Conservation (phyloP, 225 moss, liverwort and hornwort genomes). For the Straminergon stramineum region DNA sequence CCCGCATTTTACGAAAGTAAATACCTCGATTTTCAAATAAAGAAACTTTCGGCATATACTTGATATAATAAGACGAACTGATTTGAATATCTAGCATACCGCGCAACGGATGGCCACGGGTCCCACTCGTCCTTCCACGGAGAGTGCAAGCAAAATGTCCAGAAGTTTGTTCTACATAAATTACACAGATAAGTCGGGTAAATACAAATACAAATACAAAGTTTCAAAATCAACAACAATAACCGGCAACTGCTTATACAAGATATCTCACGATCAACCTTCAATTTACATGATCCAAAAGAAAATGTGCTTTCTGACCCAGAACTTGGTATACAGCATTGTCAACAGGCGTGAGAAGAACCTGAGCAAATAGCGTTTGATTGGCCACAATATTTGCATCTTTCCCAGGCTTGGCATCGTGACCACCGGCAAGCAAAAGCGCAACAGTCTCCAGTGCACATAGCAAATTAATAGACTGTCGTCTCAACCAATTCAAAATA, state of each 20-base stretch:
- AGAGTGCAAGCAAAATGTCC: conserved; percentile 68
- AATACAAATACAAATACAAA: not conserved
- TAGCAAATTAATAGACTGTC: conserved; percentile 91
- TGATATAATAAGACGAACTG: not conserved
- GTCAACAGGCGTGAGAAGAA: conserved; percentile 4
- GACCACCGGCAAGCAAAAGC: conserved; percentile 74
- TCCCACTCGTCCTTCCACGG: conserved; percentile 83
- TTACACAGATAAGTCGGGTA: not conserved
- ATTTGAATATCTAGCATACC: conserved; percentile 35
- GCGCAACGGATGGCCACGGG: conserved; percentile 85
- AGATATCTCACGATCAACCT: not conserved
- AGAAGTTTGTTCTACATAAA: conserved; percentile 73
- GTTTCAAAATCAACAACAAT: not conserved
- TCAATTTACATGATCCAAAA: not conserved
- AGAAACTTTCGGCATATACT: not conserved
- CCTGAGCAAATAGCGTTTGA: conserved; percentile 92
- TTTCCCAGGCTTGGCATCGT: conserved; percentile 64
- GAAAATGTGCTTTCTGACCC: not conserved
- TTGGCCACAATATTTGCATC: conserved; percentile 82
- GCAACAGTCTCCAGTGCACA: conserved; percentile 91
- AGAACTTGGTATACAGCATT: not conserved
- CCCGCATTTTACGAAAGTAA: not conserved
- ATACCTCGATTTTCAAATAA: not conserved
- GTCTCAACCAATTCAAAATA: conserved; percentile 1
- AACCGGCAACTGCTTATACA: not conserved